phyloP scores from a whole-genome alignment of 495 filamentous ascomycete species.

The Glutinoglossum americanum region DNA sequence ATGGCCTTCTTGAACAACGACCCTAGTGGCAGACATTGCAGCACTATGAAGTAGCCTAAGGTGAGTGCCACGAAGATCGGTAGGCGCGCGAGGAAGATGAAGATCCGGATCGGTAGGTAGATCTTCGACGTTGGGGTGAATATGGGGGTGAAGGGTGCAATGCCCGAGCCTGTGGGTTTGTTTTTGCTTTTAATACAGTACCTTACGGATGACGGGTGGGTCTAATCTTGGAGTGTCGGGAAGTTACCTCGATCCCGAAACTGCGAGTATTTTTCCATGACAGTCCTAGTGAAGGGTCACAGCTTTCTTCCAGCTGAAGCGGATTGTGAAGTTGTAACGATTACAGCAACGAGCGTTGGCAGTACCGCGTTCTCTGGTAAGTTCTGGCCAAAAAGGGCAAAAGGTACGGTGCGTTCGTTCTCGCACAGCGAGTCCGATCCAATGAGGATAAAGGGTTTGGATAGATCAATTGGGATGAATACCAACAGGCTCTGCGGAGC shows the following conservation, averaged over 20 bases:
- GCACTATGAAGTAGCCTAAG: slow-evolving; percentile 49
- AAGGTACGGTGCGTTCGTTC: neutral
- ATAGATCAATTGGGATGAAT: neutral
- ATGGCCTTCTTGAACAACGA: slow-evolving; percentile 56
- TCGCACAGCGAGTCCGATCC: neutral
- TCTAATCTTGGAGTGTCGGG: neutral
- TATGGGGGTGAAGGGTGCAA: slow-evolving; percentile 83
- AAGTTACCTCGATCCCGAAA: slow-evolving; percentile 74
- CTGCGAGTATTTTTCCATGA: slow-evolving; percentile 95
- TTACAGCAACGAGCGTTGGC: neutral
- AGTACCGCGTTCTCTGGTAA: neutral
- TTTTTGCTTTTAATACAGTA: neutral
- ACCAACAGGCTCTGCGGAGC: neutral
- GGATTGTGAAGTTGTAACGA: neutral
- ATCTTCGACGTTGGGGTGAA: slow-evolving; percentile 34
- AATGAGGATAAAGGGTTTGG: too few species aligned
- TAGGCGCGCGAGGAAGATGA: slow-evolving; percentile 63
- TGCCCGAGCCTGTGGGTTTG: slow-evolving; percentile 52
- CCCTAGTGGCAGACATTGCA: slow-evolving; percentile 77
- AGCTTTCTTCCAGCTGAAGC: neutral
- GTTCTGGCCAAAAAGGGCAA: neutral
- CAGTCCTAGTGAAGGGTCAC: too few species aligned
- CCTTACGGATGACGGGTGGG: neutral
- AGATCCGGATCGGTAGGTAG: slow-evolving; percentile 37
- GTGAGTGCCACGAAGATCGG: slow-evolving; percentile 51